A percentile compares a stretch with the other conserved stretches of the same genome.
Evolutionary conservation across 768 basidiomycete species (phyloP).

Genomic region (Boletales sp.): DNA sequence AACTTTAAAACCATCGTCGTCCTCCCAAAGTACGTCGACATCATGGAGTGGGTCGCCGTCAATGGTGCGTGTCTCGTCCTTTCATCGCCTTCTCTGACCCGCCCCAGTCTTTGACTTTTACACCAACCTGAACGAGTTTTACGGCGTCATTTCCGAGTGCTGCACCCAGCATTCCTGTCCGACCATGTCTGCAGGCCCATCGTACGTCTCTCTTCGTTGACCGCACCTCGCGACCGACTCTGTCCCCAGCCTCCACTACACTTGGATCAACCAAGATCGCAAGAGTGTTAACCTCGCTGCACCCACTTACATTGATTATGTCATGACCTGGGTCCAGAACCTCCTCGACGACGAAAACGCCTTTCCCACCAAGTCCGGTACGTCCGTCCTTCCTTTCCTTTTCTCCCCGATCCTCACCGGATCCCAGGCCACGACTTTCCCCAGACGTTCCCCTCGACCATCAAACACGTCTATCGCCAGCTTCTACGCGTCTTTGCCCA

Average conservation of each 20-base stretch:
- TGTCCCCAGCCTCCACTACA: constrained; percentile 74
- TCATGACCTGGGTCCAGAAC: constrained; percentile 96
- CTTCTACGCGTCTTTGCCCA: constrained; percentile 96
- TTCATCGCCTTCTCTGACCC: too few species aligned
- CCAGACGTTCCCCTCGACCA: constrained; percentile 80
- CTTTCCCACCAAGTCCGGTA: constrained; percentile 95
- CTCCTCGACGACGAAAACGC: constrained; percentile 90
- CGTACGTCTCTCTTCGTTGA: constrained; percentile 45
- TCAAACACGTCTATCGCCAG: constrained; percentile 94
- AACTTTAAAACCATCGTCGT: constrained; percentile 99
- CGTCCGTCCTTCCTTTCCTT: constrained; percentile 29
- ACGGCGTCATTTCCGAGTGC: constrained; percentile 88
- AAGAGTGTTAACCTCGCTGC: constrained; percentile 86
- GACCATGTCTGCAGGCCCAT: constrained; percentile 85
- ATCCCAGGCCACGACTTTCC: constrained; percentile 80
- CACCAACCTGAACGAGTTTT: constrained; percentile 95
- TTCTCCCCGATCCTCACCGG: not conserved
- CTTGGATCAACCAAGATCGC: constrained; percentile 91
- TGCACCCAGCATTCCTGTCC: constrained; percentile 90
- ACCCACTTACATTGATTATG: constrained; percentile 96
- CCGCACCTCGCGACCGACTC: not conserved
- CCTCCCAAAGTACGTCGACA: constrained; percentile 91
- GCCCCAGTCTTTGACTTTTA: constrained; percentile 91
- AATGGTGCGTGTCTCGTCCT: constrained; percentile 56
- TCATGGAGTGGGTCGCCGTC: constrained; percentile 96